These are phyloP conservation scores for Kwoniella sp. DNA, from an alignment of 768 basidiomycete species.

Conservation along the genomic window DNA sequence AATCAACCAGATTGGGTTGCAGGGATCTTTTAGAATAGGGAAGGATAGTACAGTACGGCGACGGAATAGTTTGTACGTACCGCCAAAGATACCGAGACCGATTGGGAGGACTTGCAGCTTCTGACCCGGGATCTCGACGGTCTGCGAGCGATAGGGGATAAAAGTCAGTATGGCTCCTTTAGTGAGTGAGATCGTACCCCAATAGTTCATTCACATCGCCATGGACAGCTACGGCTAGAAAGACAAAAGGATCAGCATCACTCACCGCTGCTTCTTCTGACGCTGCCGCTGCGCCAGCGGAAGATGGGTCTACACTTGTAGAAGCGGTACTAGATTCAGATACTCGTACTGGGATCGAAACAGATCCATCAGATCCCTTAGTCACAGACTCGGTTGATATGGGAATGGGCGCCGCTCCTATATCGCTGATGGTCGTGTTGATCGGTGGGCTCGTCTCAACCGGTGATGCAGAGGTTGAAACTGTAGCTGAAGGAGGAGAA, in stretches of 20 bases:
- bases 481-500: neutral
- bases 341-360: neutral
- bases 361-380: no score
- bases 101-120: conserved; percentile 44
- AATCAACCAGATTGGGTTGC: no score
- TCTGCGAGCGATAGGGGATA: neutral
- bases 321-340: conserved; percentile 1
- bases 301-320: neutral
- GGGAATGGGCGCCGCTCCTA: neutral
- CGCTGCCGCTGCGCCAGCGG: neutral
- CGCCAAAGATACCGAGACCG: conserved; percentile 49
- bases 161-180: no score
- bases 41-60: no score
- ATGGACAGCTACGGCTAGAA: no score
- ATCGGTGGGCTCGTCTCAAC: neutral
- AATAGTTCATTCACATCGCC: no score
- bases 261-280: conserved; percentile 13
- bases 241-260: no score
- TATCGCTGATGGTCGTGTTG: neutral
- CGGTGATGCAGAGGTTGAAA: neutral
- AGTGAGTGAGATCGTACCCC: no score
- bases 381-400: no score
- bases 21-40: no score
- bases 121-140: conserved; percentile 33
- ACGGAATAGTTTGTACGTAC: conserved; percentile 10